A percentile compares a stretch with the other conserved stretches of the same genome.
These are phyloP conservation scores for Bretschneidera sinensis DNA, from an alignment of 345 rosid genomes.

Conservation along the genomic window DNA sequence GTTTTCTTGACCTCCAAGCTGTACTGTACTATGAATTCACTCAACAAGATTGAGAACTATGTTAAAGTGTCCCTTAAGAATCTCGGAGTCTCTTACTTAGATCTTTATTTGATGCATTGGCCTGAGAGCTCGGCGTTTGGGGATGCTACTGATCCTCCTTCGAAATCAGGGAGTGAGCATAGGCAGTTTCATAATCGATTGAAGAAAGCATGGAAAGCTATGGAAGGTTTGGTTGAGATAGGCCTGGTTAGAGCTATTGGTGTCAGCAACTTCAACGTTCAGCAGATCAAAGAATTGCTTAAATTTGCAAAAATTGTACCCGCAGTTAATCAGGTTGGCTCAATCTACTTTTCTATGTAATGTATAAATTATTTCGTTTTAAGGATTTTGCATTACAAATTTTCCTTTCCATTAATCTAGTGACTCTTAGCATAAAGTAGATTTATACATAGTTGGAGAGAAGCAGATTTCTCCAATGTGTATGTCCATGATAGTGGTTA, in stretches of 20 bases:
- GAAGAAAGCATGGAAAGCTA: constrained; percentile 62
- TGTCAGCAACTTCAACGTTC: constrained; percentile 48
- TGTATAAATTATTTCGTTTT: constrained; percentile 1
- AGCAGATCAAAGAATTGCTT: constrained; percentile 54
- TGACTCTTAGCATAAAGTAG: background rate
- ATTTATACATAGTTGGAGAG: background rate
- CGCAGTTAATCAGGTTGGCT: constrained; percentile 55
- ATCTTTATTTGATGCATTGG: constrained; percentile 68
- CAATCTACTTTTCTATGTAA: background rate
- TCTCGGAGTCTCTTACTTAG: constrained; percentile 53
- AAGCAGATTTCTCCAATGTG: too few species aligned
- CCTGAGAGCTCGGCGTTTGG: constrained; percentile 57
- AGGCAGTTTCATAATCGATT: constrained; percentile 50
- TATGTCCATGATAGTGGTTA: too few species aligned
- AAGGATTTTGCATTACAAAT: constrained; percentile 4
- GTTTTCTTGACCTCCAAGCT: constrained; percentile 56
- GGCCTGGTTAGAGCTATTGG: constrained; percentile 59
- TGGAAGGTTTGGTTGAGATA: constrained; percentile 48
- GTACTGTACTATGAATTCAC: constrained; percentile 58
- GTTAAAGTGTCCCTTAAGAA: constrained; percentile 56
- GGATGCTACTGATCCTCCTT: constrained; percentile 64
- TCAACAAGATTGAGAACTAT: constrained; percentile 60
- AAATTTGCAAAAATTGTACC: constrained; percentile 53
- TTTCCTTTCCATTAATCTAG: background rate
- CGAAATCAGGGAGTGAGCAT: constrained; percentile 47